These are phyloP conservation scores for Ceriops decandra DNA, from an alignment of 345 rosid species.

Conservation along the genomic window DNA sequence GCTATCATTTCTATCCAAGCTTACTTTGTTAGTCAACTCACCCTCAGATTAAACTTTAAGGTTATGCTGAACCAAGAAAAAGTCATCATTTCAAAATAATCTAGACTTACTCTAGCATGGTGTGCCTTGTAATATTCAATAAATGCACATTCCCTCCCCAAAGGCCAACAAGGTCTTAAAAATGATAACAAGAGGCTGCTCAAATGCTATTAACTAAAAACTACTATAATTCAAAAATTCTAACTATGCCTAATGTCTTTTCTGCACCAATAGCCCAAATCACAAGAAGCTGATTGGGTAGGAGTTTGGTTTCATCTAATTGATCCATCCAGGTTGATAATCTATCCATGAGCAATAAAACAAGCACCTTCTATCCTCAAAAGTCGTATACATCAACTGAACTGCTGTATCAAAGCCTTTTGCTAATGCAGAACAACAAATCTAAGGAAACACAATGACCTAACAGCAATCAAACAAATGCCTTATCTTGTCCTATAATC, in stretches of 20 bases:
- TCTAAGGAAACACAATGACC: neutral
- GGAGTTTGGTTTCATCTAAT: slow-evolving; percentile 11
- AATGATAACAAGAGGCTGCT: neutral
- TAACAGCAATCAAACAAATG: neutral
- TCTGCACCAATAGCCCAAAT: neutral
- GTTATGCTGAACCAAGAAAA: slow-evolving; percentile 3
- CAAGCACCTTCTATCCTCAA: neutral
- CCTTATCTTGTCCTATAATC: no score
- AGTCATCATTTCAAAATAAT: neutral
- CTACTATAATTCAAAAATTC: neutral
- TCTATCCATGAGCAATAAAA: neutral
- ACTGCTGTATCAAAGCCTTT: slow-evolving; percentile 1
- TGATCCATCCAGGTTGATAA: slow-evolving; percentile 3
- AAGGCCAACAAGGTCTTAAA: neutral
- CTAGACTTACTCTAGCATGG: neutral
- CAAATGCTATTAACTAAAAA: neutral
- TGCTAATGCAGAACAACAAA: neutral
- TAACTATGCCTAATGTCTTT: neutral
- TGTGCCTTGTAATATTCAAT: neutral
- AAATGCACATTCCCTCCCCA: neutral
- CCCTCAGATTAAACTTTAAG: slow-evolving; percentile 6
- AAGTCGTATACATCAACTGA: neutral
- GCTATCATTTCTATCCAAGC: neutral
- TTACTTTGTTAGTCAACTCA: neutral
- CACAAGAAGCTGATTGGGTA: slow-evolving; percentile 2